Evolutionary conservation across 2,329 filamentous ascomycete genomes (phyloP), one percentile per base, ranked within the genome.

Genomic region (Stagonosporopsis rhizophila): DNA sequence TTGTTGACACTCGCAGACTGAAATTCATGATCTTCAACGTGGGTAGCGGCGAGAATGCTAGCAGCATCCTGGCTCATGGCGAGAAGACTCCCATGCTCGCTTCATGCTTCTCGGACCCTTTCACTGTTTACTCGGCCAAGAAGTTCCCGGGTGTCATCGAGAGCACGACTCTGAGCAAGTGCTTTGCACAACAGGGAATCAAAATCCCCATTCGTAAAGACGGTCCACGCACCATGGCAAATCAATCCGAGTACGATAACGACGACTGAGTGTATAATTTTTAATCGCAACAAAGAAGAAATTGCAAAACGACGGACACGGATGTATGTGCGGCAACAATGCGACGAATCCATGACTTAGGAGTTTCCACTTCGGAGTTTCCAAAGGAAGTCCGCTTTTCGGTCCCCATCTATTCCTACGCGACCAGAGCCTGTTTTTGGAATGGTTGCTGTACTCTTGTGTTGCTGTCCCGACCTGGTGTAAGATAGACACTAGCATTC

Each of bases 111-210:
- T 96, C 91, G 44, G 90, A 96, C 4, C 84, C 87, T 2, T 98
- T 99, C 81, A 91, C 92, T 50, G 95, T 99, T 27, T 98, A 89
- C 78, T 96, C 91, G 2, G 95, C 95, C 44, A 99, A 99, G 83
- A 97, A 97, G 71, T 99, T 99, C 76, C 95, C 95, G 0, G 95
- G 95, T 37, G 95, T 99, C 1, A 96, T 96, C 55, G 94, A 98
- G 74, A 96, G 90, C 75, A 99, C 95, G 0, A 79, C 87, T 4
- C 80, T 98, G 17, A 97, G 93, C 82, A 96, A 96, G 76, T 91
- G 87, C 59, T 98, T 99, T 78, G 94, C 95, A 3, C 83, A 86
- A 1, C 95, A 99, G 71, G 95, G 95, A 22, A 96, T 96, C 78
- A 97, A 97, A 78, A 97, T 98, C 22, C 94, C 94, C 0, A 97